Evolutionary conservation across 352 stramenopile species (phyloP).

Genomic region (Phytophthora cryptogea): DNA sequence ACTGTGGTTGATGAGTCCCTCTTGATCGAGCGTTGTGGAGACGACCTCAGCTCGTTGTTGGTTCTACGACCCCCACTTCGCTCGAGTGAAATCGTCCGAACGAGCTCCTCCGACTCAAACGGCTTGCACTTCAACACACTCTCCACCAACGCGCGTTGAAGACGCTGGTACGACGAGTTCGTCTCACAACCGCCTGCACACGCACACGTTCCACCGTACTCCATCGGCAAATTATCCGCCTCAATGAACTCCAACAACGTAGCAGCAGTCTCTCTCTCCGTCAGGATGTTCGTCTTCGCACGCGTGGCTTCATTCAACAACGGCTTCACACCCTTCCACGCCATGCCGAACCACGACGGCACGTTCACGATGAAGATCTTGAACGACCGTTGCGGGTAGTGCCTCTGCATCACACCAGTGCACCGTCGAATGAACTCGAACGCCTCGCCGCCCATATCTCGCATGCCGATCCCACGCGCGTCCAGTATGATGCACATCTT

Average conservation of each 20-base stretch:
- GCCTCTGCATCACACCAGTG: slow-evolving; percentile 82
- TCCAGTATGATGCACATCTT: slow-evolving; percentile 84
- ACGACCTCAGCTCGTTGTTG: slow-evolving; percentile 7
- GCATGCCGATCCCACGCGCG: slow-evolving; percentile 72
- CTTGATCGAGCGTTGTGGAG: slow-evolving; percentile 14
- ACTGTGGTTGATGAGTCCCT: slow-evolving; percentile 25
- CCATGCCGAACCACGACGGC: slow-evolving; percentile 90
- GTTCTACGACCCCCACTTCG: slow-evolving; percentile 10
- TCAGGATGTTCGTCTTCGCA: slow-evolving; percentile 89
- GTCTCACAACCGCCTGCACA: slow-evolving; percentile 70
- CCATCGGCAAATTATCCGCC: slow-evolving; percentile 61
- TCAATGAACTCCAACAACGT: slow-evolving; percentile 67
- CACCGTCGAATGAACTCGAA: slow-evolving; percentile 86
- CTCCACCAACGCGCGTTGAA: slow-evolving; percentile 58
- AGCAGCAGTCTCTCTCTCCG: slow-evolving; percentile 56
- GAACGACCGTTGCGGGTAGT: slow-evolving; percentile 89
- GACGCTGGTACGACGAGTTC: slow-evolving; percentile 67
- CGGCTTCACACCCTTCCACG: slow-evolving; percentile 90
- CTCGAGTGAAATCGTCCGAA: slow-evolving; percentile 26
- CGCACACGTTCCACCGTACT: slow-evolving; percentile 71
- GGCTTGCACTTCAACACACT: slow-evolving; percentile 56
- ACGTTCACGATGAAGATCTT: slow-evolving; percentile 94
- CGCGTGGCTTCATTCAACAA: slow-evolving; percentile 88
- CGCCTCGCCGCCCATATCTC: slow-evolving; percentile 73
- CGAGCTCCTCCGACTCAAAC: slow-evolving; percentile 45